Base-by-base conservation (phyloP, 371 early-diverging fungal genomes). In the Mortierella sp. region DNA sequence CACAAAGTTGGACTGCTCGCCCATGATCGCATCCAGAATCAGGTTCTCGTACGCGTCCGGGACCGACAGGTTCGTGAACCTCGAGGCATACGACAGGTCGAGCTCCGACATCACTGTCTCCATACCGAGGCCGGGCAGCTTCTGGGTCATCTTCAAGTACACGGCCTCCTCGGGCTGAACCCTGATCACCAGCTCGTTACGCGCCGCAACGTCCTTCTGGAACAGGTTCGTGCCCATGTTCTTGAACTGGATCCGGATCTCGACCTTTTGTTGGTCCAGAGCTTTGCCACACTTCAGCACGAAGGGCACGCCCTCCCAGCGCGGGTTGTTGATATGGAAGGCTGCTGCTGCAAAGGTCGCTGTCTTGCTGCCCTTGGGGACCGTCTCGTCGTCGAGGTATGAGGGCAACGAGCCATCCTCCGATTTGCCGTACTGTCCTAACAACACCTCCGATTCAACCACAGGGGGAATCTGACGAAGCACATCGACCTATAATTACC, bases 11-110 rank as follows among this genome's bases (percentile, higher is more conserved):
- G 95, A 90, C 77, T 96, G 96, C 76, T 98, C 97, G 39, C 95
- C 95, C 53, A 92, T 89, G 41, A 98, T 84, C 19, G 94, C 93
- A 74, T 98, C 98, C 58, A 98, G 79, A 64, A 98, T 93, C 34
- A 98, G 87, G 34, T 94, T 90, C 76, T 96, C 97, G 83, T 98
- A 98, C 6, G 98, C 98, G 71, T 98, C 98, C 24, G 98, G 98
- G 58, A 98, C 96, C 67, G 91, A 87, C 76, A 93, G 73, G 69
- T 95, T 93, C 22, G 89, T 87, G 89, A 95, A 98, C 61, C 97
- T 91, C 40, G 90, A 89, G 45, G 90, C 86, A 86, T 98, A 98
- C 16, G 96, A 90, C 69, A 98, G 84, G 74, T 98, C 96, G 7
- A 98, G 89, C 80, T 97, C 97, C 14, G 95, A 92, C 55, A 94